Conservation (phyloP, 306 rosid species). For the Arachis hypogaea region DNA sequence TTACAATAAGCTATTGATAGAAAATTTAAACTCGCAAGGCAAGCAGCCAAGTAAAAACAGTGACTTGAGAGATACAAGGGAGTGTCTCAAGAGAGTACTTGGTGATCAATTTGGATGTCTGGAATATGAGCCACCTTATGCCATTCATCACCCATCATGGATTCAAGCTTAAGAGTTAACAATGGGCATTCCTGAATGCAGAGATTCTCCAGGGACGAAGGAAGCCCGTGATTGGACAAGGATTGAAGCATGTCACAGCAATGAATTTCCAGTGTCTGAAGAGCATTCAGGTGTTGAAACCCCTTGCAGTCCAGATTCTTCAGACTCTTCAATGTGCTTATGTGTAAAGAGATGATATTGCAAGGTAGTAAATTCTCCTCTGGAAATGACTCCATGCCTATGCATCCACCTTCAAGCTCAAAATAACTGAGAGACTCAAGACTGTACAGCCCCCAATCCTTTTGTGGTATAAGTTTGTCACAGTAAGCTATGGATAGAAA, state of each 20-base stretch:
- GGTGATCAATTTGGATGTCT: conserved; percentile 1
- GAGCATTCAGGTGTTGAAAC: conserved; percentile 24
- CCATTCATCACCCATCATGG: conserved; percentile 5
- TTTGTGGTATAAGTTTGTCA: conserved; percentile 29
- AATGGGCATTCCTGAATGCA: conserved; percentile 22
- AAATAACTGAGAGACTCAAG: conserved; percentile 29
- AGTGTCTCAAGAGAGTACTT: neutral
- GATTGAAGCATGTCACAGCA: conserved; percentile 9
- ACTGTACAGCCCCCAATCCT: conserved; percentile 27
- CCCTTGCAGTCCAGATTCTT: conserved; percentile 28
- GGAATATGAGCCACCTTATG: conserved; percentile 14
- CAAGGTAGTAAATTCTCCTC: conserved; percentile 25
- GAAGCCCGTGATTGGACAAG: conserved; percentile 29
- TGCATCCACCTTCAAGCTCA: conserved; percentile 39
- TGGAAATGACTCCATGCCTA: conserved; percentile 35
- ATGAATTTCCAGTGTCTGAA: conserved; percentile 34
- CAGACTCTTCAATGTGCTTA: conserved; percentile 15
- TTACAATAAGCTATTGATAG: too few species aligned
- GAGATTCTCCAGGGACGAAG: conserved; percentile 5
- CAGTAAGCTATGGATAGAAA: conserved; percentile 24
- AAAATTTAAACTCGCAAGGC: too few species aligned
- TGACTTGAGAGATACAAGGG: too few species aligned
- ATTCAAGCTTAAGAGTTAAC: conserved; percentile 9
- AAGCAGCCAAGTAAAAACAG: neutral
- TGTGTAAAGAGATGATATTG: neutral